These are phyloP conservation scores for Yarrowia deformans DNA, from an alignment of 805 yeast species.

Conservation along the genomic window DNA sequence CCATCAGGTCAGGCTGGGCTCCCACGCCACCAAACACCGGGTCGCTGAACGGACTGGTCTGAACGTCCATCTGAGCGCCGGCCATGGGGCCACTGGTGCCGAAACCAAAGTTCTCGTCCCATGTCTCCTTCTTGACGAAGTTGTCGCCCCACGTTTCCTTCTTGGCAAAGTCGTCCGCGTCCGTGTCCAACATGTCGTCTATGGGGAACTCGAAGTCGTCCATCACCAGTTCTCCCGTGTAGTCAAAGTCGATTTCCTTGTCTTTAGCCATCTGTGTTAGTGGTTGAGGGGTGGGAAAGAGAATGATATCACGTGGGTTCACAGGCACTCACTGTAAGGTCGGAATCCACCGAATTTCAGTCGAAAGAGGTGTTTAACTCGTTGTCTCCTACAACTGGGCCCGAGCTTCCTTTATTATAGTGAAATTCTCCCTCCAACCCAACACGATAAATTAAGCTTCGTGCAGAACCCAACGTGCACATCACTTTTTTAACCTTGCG, in stretches of 20 bases:
- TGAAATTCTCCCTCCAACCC: conserved; percentile 12
- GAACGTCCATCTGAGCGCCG: conserved; percentile 14
- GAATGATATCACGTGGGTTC: not conserved
- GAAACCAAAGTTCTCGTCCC: conserved; percentile 26
- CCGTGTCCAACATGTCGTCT: conserved; percentile 26
- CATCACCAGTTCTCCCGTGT: conserved; percentile 26
- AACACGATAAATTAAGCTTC: conserved; percentile 27
- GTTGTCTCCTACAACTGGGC: conserved; percentile 23
- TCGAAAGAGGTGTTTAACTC: not conserved
- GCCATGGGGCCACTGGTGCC: conserved; percentile 3
- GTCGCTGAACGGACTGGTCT: conserved; percentile 33
- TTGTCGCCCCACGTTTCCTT: conserved; percentile 26
- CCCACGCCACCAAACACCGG: conserved; percentile 15
- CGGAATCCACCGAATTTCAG: conserved; percentile 3
- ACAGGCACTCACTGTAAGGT: not conserved
- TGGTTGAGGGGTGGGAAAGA: too few species aligned
- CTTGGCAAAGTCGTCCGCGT: conserved; percentile 20
- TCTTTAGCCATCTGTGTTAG: conserved; percentile 32
- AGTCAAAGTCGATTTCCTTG: conserved; percentile 38
- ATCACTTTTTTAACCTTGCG: conserved; percentile 9
- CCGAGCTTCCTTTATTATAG: conserved; percentile 14
- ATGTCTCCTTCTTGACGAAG: conserved; percentile 24
- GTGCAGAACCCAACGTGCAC: conserved; percentile 33
- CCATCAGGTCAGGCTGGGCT: not conserved
- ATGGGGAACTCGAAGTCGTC: conserved; percentile 35